Base-by-base conservation (phyloP, 169 alveolate species). In the Besnoitia besnoiti region DNA sequence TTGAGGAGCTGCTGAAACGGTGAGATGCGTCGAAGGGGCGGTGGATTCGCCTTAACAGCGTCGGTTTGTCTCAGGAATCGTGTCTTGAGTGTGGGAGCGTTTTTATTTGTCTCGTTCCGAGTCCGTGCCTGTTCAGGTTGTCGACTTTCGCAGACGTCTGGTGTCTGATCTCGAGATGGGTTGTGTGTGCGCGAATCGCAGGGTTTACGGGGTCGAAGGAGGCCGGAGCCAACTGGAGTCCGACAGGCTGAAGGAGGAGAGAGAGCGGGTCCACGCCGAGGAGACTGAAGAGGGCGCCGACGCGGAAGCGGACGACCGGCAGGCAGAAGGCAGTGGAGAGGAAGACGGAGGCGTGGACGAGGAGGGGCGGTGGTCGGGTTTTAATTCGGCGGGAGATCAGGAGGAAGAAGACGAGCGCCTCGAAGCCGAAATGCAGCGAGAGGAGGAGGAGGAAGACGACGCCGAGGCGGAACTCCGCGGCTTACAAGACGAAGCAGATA, bases 361-460 rank as follows among this genome's bases (percentile, higher is more conserved):
- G 42, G 93, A 92, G 33, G 89, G 84, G 33, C 75, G 42, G 30
- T 75, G 73, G 35, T 82, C 75, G 7, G 8, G 46, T 30, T 73
- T 61, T 46, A 73, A 77, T 40, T 46, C 33, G 24, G 49, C 79
- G 0, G 76, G 76, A 49, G 62, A 89, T 21, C 89, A 89, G 61
- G 90, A 75, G 27, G 91, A 62, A 33, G 90, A 91, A 80, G 91
- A 91, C 55, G 39, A 49, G 85, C 84, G 44, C 42, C 89, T 84
- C 10, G 92, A 87, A 40, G 90, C 89, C 0, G 89, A 44, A 47
- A 40, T 87, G 75, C 87, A 90, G 73, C 21, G n/a, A 24, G 92
- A 61, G 39, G 90, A 73, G 49, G 90, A 50, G 24, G 85, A 87
- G 16, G 55, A 37, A 80, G 59, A 46, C n/a, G 76, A n/a, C 24